Base-by-base conservation (phyloP, 192 early-diverging fungal genomes). In the Backusella macrospora region DNA sequence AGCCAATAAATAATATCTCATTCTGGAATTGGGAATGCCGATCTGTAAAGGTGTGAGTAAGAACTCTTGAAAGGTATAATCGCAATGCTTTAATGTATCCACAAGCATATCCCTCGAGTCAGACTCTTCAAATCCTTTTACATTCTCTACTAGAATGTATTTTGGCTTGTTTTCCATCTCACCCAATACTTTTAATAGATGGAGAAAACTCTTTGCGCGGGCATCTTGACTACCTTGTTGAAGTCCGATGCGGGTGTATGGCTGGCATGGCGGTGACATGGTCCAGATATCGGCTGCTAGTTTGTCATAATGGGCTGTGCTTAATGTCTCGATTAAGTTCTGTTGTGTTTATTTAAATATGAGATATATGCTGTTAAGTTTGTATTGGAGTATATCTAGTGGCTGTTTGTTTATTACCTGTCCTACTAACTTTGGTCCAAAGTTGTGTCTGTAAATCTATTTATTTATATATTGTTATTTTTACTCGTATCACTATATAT, bases 191-290 rank as follows among this genome's bases (percentile, higher is more conserved):
- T 90, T 81, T 73, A 94, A 83, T 10, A 95, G 71, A 45, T 91
- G 89, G 10, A 95, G 82, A 72, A 94, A 94, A 48, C 89, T 90
- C 70, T 91, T 90, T 5, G 93, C 85, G 1, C 93, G 86, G 21
- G 74, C 73, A 80, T 95, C 93, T 42, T 87, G 84, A 10, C 90
- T 92, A 16, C 90, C 93, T 74, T 85, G 83, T 49, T 91, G 86
- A 46, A 87, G 79, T 15, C 93, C 93, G 62, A 87, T 88, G 38
- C 92, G 83, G 9, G 92, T 93, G 70, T 94, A 82, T 21, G 92
- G 93, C 77, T 95, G 92, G 81, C 92, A 94, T 7, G 91, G 93
- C 73, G 92, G 93, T 13, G 91, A 92, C 91, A 95, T 90, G 38
- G 90, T 85, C 90, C 91, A 93, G 29, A 93, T 83, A 75, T 94